Base-by-base conservation (phyloP, 148 eudicot species). In the Spergularia bocconei region DNA sequence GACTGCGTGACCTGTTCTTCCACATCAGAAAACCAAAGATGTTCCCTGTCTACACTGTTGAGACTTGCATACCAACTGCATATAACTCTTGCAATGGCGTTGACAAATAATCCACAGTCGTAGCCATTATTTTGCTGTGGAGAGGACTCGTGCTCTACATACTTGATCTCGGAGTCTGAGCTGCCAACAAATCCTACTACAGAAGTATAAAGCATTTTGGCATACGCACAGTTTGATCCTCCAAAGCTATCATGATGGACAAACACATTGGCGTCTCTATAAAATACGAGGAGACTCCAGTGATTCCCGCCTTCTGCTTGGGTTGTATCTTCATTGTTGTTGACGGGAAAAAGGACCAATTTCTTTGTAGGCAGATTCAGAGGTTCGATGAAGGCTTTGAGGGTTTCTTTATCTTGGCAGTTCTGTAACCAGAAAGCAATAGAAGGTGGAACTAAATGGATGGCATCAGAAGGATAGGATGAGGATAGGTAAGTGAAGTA, bases 231-330 rank as follows among this genome's bases (percentile, higher is more conserved):
- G 63, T 91, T 94, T 15, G 61, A 53, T 15, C 85, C 85, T 4
- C 78, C 65, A 36, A n/a, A 72, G 79, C 93, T 94, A 75, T 94
- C 98, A 59, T 91, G 97, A 83, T 94, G 97, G 66, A 94, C 88
- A 81, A 86, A 94, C 33, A 83, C 71, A 54, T 85, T 89, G 36
- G 82, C 51, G 0, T 79, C 47, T 78, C 91, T 83, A 53, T 83
- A 79, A 68, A 81, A 94, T 4, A 85, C 92, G 15, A 91, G 92
- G 60, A 94, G 77, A 82, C 98, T 94, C 98, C 98, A 94, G 78
- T 91, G 97, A 29, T 70, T 79, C 52, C 98, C 98, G 33, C 92
- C 97, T 78, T 87, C 97, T 11, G 87, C 87, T 72, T 13, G 25
- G n/a, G 78, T 76, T 50, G 89, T 85, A 38, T 91, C 93, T 14